Evolutionary conservation across 441 rosid species (phyloP), one percentile per base, ranked within the genome.

Genomic region (Aquilaria agallochum): DNA sequence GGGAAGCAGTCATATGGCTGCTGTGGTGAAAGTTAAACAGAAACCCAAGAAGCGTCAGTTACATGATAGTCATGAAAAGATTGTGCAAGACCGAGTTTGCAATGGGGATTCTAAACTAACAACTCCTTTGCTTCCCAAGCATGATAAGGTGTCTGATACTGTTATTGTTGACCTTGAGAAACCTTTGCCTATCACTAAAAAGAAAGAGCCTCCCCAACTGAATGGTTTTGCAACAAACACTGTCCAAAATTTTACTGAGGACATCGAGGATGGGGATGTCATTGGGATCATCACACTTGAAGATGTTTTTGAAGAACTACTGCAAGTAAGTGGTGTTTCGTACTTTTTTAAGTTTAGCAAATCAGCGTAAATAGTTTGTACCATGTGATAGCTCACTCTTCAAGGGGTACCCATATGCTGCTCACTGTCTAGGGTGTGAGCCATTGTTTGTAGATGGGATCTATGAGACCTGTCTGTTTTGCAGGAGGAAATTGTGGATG

Each of bases 1-100:
- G 69, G 93, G 93, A 50, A 87, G 86, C 71, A 87, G 93, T 74
- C 93, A 87, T 65, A 82, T 87, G 93, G 93, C 90, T 31, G 93
- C 90, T 31, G 93, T 84, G 44, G 88, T 84, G 56, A 79, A 79
- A 72, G 69, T 76, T 53, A 84, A 73, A 73, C 78, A 68, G 70
- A 72, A 58, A 51, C 50, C 68, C 48, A 76, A 71, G 65, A 70
- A 53, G 59, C 67, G 36, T 69, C 83, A 71, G 64, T 54, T 60
- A 14, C 59, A 57, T 31, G 66, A 59, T 46, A 63, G 62, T 58
- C 77, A 53, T 31, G 77, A 78, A 61, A 73, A 72, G 52, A 9
- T 55, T n/a, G 72, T 74, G 49, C 75, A 67, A 62, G 67, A 66
- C 44, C 66, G 53, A 65, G 74, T 62, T 55, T 54, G 54, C 32